A percentile compares a stretch with the other conserved stretches of the same genome.
Conservation (phyloP, 495 filamentous ascomycete genomes). For the Penicillium atrosanguineum region DNA sequence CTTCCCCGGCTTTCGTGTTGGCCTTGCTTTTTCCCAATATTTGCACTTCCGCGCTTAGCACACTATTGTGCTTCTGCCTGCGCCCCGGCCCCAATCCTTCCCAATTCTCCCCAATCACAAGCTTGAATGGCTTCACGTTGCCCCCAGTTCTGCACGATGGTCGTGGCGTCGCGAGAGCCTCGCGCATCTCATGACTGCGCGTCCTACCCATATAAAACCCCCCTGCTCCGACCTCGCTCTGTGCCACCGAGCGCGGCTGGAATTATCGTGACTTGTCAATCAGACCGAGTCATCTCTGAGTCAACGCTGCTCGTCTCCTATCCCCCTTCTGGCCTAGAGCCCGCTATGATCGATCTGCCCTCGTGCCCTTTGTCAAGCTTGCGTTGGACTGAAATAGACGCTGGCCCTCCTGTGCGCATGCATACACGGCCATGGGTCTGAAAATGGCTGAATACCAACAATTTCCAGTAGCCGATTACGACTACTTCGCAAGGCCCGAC, state of each 20-base stretch:
- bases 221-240: conserved; percentile 5
- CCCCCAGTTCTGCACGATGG: conserved; percentile 5
- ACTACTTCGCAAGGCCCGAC: conserved; percentile 11
- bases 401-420: not conserved
- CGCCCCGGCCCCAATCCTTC: conserved; percentile 2
- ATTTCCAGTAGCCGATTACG: conserved; percentile 17
- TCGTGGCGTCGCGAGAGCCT: conserved; percentile 24
- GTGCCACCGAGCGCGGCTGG: conserved; percentile 19
- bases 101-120: conserved; percentile 16
- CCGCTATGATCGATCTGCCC: conserved; percentile 19
- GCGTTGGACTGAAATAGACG: conserved; percentile 11
- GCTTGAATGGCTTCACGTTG: conserved; percentile 11
- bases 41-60: conserved; percentile 28
- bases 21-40: conserved; percentile 14
- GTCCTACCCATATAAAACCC: conserved; percentile 6
- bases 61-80: not conserved
- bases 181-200: conserved; percentile 21
- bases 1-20: conserved; percentile 14
- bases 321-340: conserved; percentile 2
- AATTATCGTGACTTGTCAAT: conserved; percentile 25
- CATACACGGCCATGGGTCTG: conserved; percentile 21
- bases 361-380: conserved; percentile 9
- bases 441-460: conserved; percentile 32
- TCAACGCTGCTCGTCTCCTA: conserved; percentile 3
- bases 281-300: conserved; percentile 11